phyloP scores from a whole-genome alignment of 768 basidiomycete species.

The Kwoniella botswanensis region DNA sequence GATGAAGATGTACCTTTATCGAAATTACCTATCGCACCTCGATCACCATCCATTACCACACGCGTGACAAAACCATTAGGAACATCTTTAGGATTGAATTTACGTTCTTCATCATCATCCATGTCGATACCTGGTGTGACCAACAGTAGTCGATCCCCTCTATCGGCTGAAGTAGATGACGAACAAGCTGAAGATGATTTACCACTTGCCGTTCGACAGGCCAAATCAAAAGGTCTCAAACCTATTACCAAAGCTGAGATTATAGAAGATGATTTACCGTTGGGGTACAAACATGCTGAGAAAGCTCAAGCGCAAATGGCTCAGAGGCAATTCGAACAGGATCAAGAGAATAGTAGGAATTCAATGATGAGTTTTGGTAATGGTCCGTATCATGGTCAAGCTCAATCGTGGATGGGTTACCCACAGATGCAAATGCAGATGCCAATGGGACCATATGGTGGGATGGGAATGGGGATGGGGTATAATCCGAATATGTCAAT shows the following conservation, averaged over 20 bases:
- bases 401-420: slow-evolving; percentile 8
- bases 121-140: neutral
- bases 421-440: slow-evolving; percentile 12
- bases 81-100: slow-evolving; percentile 7
- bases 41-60: slow-evolving; percentile 2
- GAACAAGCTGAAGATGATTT: slow-evolving; percentile 53
- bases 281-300: slow-evolving; percentile 47
- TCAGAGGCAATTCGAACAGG: slow-evolving; percentile 6
- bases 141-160: neutral
- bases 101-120: neutral
- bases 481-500: slow-evolving; percentile 8
- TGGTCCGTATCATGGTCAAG: neutral
- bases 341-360: neutral
- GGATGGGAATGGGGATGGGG: slow-evolving; percentile 11
- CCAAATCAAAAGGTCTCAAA: slow-evolving; percentile 17
- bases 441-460: slow-evolving; percentile 7
- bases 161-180: slow-evolving; percentile 15
- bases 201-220: slow-evolving; percentile 44
- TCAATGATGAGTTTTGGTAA: neutral
- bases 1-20: slow-evolving; percentile 27
- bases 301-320: slow-evolving; percentile 30
- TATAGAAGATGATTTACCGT: slow-evolving; percentile 54
- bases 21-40: slow-evolving; percentile 8
- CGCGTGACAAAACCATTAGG: slow-evolving; percentile 7
- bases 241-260: slow-evolving; percentile 24